Percentiles rank a stretch among this genome's conserved stretches.
Evolutionary conservation across 2,329 filamentous ascomycete genomes (phyloP).

Genomic region (Pseudogymnoascus sp.): DNA sequence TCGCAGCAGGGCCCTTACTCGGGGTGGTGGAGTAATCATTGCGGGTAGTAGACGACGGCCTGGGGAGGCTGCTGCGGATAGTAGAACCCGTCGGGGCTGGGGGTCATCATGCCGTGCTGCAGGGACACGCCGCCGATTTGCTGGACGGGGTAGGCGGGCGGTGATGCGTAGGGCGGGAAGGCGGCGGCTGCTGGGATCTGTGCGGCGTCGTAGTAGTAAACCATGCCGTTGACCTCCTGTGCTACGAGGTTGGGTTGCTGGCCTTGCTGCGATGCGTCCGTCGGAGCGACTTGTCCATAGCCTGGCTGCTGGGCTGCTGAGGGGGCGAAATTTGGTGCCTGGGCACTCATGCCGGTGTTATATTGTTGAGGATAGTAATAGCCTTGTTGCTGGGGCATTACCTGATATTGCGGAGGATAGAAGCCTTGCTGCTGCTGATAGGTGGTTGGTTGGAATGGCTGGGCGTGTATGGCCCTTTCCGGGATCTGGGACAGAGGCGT

Average conservation of each 20-base stretch:
- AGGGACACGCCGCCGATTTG: slow-evolving; percentile 46
- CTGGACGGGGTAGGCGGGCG: slow-evolving; percentile 48
- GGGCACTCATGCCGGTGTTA: slow-evolving; percentile 38
- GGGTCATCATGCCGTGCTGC: slow-evolving; percentile 76
- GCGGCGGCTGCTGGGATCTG: slow-evolving; percentile 47
- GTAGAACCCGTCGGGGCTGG: slow-evolving; percentile 63
- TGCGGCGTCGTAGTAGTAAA: slow-evolving; percentile 86
- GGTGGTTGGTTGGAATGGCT: slow-evolving; percentile 74
- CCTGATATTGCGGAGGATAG: slow-evolving; percentile 50
- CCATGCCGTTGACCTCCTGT: slow-evolving; percentile 91
- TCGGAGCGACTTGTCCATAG: slow-evolving; percentile 21
- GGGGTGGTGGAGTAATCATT: slow-evolving; percentile 34
- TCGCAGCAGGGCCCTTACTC: slow-evolving; percentile 17
- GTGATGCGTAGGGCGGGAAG: slow-evolving; percentile 40
- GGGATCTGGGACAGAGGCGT: slow-evolving; percentile 89
- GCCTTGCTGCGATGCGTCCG: slow-evolving; percentile 38
- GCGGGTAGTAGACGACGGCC: slow-evolving; percentile 55
- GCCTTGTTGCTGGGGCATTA: slow-evolving; percentile 49
- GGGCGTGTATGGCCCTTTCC: slow-evolving; percentile 83
- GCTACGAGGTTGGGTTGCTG: slow-evolving; percentile 57
- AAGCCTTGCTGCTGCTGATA: slow-evolving; percentile 52
- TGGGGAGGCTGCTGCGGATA: slow-evolving; percentile 49
- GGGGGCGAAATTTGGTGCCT: slow-evolving; percentile 25
- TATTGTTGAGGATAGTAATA: slow-evolving; percentile 63
- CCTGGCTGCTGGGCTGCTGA: slow-evolving; percentile 25